phyloP scores from a whole-genome alignment of 495 filamentous ascomycete species.

The Bryoglossum gracile region DNA sequence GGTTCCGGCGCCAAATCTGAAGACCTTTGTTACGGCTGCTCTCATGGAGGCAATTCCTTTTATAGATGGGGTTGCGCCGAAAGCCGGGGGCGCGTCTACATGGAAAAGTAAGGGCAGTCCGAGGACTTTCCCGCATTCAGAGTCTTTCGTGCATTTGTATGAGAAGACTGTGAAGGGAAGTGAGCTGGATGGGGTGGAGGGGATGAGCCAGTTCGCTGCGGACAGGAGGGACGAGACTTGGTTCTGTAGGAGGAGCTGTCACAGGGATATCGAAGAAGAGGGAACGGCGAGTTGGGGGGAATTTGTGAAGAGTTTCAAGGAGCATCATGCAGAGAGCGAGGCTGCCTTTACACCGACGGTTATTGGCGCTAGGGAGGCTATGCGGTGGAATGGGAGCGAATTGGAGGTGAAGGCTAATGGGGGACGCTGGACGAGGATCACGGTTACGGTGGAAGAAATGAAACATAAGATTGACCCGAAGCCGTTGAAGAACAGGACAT shows the following conservation, averaged over 20 bases:
- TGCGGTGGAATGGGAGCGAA: conserved; percentile 44
- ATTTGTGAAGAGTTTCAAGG: conserved; percentile 52
- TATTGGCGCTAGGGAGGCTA: conserved; percentile 42
- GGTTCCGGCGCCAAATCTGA: conserved; percentile 24
- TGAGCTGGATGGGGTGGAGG: conserved; percentile 29
- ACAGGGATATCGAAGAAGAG: conserved; percentile 42
- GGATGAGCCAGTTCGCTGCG: conserved; percentile 18
- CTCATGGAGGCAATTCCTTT: conserved; percentile 52
- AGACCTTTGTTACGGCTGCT: conserved; percentile 33
- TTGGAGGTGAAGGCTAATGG: conserved; percentile 31
- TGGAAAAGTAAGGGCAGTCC: conserved; percentile 36
- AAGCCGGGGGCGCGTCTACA: conserved; percentile 26
- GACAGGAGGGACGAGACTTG: conserved; percentile 49
- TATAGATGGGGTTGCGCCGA: conserved; percentile 39
- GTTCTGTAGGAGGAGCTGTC: conserved; percentile 59
- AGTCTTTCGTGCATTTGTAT: conserved; percentile 39
- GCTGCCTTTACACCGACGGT: conserved; percentile 65
- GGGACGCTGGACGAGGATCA: conserved; percentile 42
- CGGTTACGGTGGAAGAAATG: conserved; percentile 43
- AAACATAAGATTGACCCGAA: conserved; percentile 42
- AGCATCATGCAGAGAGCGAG: conserved; percentile 61
- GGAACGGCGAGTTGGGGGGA: conserved; percentile 62
- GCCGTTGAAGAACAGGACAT: conserved; percentile 46
- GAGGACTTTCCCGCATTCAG: conserved; percentile 40
- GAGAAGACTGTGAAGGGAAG: conserved; percentile 34